phyloP scores from a whole-genome alignment of 805 yeast genomes.

The Priceomyces castillae region DNA sequence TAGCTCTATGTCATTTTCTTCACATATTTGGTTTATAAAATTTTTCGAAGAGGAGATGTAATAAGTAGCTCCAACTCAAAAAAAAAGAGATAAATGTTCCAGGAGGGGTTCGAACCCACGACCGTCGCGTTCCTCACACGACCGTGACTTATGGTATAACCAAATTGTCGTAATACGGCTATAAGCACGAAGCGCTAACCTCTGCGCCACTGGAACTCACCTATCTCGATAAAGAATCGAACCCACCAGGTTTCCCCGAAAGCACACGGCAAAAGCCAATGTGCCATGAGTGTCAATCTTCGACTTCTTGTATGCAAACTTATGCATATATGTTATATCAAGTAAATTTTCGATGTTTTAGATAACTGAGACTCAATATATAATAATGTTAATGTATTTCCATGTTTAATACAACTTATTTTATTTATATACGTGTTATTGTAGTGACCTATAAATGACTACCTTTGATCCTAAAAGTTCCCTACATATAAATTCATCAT shows the following conservation, averaged over 20 bases:
- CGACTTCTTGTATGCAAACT: not conserved
- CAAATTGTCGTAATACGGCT: slow-evolving; percentile 43
- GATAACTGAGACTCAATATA: no score
- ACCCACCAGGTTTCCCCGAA: slow-evolving; percentile 2
- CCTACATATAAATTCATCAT: no score
- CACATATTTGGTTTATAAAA: no score
- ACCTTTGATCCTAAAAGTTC: no score
- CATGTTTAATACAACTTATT: no score
- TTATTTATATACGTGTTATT: no score
- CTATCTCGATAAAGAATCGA: slow-evolving; percentile 8
- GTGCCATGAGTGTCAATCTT: not conserved
- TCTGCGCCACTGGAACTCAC: slow-evolving; percentile 49
- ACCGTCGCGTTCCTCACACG: slow-evolving; percentile 57
- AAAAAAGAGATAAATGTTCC: slow-evolving; percentile 41
- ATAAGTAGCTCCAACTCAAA: slow-evolving; percentile 22
- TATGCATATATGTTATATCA: no score
- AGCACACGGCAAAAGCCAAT: not conserved
- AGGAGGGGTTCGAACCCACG: slow-evolving; percentile 56
- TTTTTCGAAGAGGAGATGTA: not conserved
- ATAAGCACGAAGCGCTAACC: slow-evolving; percentile 57
- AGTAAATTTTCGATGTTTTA: no score
- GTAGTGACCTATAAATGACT: no score
- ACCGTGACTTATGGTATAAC: slow-evolving; percentile 49
- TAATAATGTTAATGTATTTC: no score
- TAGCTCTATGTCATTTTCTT: no score